Evolutionary conservation across 1,139 yeast species (phyloP), one percentile per base, ranked within the genome.

Genomic region (Sugiyamaella paludigena): DNA sequence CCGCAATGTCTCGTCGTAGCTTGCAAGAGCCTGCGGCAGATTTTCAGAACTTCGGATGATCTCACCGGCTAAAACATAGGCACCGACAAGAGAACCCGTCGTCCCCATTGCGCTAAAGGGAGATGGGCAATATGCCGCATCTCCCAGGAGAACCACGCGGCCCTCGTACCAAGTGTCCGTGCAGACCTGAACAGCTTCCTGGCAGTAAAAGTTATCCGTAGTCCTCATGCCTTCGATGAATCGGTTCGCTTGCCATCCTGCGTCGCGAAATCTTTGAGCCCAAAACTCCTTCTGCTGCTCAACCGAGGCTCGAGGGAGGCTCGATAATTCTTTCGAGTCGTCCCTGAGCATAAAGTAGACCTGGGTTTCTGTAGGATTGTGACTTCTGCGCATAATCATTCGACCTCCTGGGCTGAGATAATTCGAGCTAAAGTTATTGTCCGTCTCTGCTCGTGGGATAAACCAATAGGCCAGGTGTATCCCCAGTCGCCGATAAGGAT

Each of bases 21-120:
- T 29, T 13, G 16, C 26, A n/a, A 44, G 16, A 5, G 44, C 47
- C 26, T 16, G 5, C 9, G 37, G 11, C 15, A 38, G 5, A 11
- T 38, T 30, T 6, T 28, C 38, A 1, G 1, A 4, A 19, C 16
- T 8, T 10, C n/a, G n/a, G 9, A 4, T 19, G 10, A 44, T 39
- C 27, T 44, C 47, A 11, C 43, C 43, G 27, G 43, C 47, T 31
- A 44, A 32, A 8, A 44, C 32, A 13, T 44, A 44, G 4, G 47
- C 47, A 3, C 47, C 47, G 2, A 44, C 47, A 8, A 44, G 24
- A 8, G 31, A 16, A 2, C 11, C 15, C 8, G 47, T 44, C 10
- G 47, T 44, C 3, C 47, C 47, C 44, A 30, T 30, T 2, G 37
- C 47, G 6, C 37, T 44, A 9, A 40, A 29, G n/a, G 43, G 42